These are phyloP conservation scores for Fusarium sp. DNA, from an alignment of 2,329 filamentous ascomycete species.

Conservation along the genomic window DNA sequence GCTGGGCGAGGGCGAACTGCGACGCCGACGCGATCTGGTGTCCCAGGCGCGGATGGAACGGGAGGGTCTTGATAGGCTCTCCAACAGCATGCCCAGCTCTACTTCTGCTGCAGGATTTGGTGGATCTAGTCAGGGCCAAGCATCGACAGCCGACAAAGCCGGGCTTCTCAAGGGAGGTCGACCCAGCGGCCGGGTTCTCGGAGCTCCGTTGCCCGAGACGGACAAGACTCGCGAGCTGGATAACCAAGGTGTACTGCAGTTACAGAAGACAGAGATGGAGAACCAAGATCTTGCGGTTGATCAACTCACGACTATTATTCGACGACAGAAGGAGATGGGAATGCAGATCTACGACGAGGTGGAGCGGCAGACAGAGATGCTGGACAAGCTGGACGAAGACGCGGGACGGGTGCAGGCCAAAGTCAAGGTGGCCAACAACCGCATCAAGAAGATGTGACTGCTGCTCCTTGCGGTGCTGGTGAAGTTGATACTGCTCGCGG, in stretches of 20 bases:
- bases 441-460: constrained; percentile 73
- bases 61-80: constrained; percentile 79
- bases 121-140: constrained; percentile 63
- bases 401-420: constrained; percentile 74
- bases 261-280: constrained; percentile 79
- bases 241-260: constrained; percentile 77
- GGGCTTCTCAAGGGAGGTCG: constrained; percentile 56
- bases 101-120: constrained; percentile 42
- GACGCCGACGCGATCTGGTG: constrained; percentile 77
- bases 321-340: constrained; percentile 82
- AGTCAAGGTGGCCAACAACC: constrained; percentile 78
- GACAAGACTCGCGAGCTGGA: constrained; percentile 81
- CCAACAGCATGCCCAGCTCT: constrained; percentile 63
- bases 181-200: constrained; percentile 73
- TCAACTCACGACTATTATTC: constrained; percentile 74
- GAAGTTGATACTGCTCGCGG: constrained; percentile 42
- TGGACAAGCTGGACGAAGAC: constrained; percentile 75
- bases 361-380: constrained; percentile 76
- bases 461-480: constrained; percentile 40
- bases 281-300: constrained; percentile 82
- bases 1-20: constrained; percentile 80
- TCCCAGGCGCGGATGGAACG: constrained; percentile 77
- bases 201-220: constrained; percentile 79
- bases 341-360: constrained; percentile 81
- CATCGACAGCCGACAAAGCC: constrained; percentile 61